Base-by-base conservation (phyloP, 331 rosid genomes). In the Rhamnella rubrinervis region DNA sequence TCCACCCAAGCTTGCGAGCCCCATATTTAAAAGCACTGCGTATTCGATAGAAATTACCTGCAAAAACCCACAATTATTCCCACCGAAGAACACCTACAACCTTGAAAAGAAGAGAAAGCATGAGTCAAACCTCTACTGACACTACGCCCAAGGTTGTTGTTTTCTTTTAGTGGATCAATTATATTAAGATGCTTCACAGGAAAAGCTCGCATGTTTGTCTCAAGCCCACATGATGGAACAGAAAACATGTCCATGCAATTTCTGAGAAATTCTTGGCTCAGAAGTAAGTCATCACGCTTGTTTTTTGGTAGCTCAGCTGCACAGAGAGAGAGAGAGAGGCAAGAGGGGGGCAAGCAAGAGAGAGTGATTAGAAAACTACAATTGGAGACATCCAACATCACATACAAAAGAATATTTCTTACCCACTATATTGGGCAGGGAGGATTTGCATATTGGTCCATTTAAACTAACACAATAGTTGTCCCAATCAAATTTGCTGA, bases 131-230 rank as follows among this genome's bases (percentile, higher is more conserved):
- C 90, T 81, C 64, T 76, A 75, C 60, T 81, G 72, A 92, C 96
- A 58, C 97, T 89, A 69, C 97, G 97, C 21, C 97, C 96, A 74
- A 92, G 97, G 70, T 92, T 92, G 86, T 92, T 92, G 79, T 84
- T 85, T 75, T 89, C 90, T 81, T 89, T 92, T 55, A 92, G 82
- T 12, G 97, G 96, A 82, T 92, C 97, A 66, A 92, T 81, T 71
- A 92, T 89, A 80, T 92, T 89, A 52, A 89, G 95, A 83, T 92
- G 86, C 81, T 92, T 92, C 70, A 63, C 74, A 65, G 91, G 77
- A 83, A 92, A 89, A 44, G 81, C 75, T 40, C 87, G 85, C 61
- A 71, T 25, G 61, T 78, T 81, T 64, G 79, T 72, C 66, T 87
- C 95, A 68, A 35, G 28, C 21, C 80, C 88, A 69, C 73, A 75